These are phyloP conservation scores for Zymoseptoria pseudotritici DNA, from an alignment of 2,329 filamentous ascomycete genomes.

Conservation along the genomic window DNA sequence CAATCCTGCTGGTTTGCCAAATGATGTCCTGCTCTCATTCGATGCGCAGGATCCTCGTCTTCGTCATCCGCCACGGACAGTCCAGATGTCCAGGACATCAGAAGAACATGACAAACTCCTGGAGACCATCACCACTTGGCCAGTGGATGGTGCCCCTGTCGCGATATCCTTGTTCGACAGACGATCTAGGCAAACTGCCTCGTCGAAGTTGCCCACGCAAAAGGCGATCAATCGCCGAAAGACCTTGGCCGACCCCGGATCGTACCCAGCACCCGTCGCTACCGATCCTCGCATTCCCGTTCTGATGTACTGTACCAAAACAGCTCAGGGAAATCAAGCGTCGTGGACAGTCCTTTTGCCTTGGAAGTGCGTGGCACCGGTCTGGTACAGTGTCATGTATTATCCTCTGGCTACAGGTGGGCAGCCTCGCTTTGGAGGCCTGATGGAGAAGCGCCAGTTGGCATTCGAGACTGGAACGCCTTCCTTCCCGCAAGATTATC, in stretches of 20 bases:
- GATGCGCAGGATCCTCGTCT: constrained; percentile 72
- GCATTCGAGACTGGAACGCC: constrained; percentile 69
- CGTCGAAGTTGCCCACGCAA: constrained; percentile 62
- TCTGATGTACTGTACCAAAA: constrained; percentile 46
- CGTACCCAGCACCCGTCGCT: constrained; percentile 48
- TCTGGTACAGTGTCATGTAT: constrained; percentile 84
- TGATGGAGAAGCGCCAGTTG: constrained; percentile 72
- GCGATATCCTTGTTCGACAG: constrained; percentile 56
- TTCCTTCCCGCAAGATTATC: constrained; percentile 82
- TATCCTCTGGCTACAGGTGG: constrained; percentile 71
- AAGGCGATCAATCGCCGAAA: constrained; percentile 75
- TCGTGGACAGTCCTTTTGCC: constrained; percentile 80
- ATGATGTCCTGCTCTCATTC: constrained; percentile 64
- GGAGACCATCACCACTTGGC: constrained; percentile 59
- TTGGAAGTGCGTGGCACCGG: constrained; percentile 77
- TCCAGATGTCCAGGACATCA: constrained; percentile 26
- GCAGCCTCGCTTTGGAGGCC: constrained; percentile 73
- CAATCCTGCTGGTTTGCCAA: constrained; percentile 62
- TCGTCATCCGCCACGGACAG: constrained; percentile 60
- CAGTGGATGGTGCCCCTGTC: constrained; percentile 47
- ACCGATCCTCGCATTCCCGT: constrained; percentile 73
- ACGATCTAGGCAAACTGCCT: constrained; percentile 56
- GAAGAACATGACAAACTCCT: constrained; percentile 40
- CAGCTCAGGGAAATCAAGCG: constrained; percentile 47
- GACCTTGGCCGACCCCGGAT: constrained; percentile 54